Evolutionary conservation across 306 rosid genomes (phyloP).

Genomic region (Carpinus viminea): DNA sequence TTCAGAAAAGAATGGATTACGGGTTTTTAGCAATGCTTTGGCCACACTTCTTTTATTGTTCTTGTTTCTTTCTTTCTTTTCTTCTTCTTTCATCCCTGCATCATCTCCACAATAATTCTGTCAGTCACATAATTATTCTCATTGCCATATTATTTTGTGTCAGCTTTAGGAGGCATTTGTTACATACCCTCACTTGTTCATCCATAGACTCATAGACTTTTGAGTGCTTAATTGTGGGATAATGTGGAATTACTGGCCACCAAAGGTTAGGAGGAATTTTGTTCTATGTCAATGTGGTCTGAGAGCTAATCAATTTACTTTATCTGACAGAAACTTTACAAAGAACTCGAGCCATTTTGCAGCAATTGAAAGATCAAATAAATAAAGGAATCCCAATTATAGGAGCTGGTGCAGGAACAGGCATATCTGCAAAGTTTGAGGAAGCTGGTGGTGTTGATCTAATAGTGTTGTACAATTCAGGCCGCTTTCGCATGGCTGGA

Average conservation of each 20-base stretch:
- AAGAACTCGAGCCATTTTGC: slow-evolving; percentile 64
- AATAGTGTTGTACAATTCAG: slow-evolving; percentile 86
- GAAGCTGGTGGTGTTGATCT: slow-evolving; percentile 95
- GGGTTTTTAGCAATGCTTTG: not conserved
- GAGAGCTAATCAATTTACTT: slow-evolving; percentile 15
- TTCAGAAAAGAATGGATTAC: not conserved
- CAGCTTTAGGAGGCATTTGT: not conserved
- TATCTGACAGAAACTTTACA: slow-evolving; percentile 66
- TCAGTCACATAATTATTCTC: not conserved
- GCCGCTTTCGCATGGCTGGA: slow-evolving; percentile 97
- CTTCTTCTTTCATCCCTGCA: not conserved
- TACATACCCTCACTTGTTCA: not conserved
- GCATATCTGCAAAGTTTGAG: slow-evolving; percentile 97
- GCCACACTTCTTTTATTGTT: not conserved
- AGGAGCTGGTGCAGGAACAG: slow-evolving; percentile 97
- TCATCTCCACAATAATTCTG: not conserved
- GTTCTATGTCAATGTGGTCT: slow-evolving; percentile 7
- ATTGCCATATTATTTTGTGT: no score
- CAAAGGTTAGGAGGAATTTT: slow-evolving; percentile 2
- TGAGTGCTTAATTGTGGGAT: not conserved
- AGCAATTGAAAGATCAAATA: slow-evolving; percentile 71
- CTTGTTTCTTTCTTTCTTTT: not conserved
- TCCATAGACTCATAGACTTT: not conserved
- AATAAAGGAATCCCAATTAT: slow-evolving; percentile 65
- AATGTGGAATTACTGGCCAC: not conserved